Percentiles rank a stretch among this genome's conserved stretches.
These are phyloP conservation scores for Solanum appendiculatum DNA, from an alignment of 257 asterid genomes.

Conservation along the genomic window DNA sequence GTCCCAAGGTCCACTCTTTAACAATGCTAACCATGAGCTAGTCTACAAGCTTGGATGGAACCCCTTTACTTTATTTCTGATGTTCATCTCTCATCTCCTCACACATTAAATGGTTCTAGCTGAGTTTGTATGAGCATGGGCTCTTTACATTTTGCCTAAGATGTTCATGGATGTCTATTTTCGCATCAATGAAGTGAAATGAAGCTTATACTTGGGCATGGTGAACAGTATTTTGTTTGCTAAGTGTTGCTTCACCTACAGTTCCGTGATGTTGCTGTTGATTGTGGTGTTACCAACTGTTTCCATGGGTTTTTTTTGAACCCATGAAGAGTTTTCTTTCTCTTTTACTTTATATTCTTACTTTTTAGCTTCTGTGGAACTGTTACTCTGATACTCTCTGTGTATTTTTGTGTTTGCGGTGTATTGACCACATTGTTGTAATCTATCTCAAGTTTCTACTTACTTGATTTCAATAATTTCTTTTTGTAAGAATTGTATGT, in stretches of 20 bases:
- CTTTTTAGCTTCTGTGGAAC: background rate
- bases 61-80: background rate
- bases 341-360: background rate
- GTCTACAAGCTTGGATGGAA: background rate
- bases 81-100: background rate
- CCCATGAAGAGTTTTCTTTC: background rate
- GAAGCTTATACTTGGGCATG: background rate
- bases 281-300: background rate
- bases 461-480: background rate
- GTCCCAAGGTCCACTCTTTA: background rate
- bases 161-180: background rate
- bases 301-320: background rate
- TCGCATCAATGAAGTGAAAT: background rate
- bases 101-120: background rate
- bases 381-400: background rate
- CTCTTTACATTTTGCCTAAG: background rate
- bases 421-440: background rate
- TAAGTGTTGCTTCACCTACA: background rate
- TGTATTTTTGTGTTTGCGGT: background rate
- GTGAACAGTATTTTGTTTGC: background rate
- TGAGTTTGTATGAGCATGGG: background rate
- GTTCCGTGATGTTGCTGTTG: background rate
- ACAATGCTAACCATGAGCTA: background rate
- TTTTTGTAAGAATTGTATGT: background rate
- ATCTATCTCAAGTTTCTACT: background rate